Base-by-base conservation (phyloP, 2,329 filamentous ascomycete species). In the Exophiala aquamarina region DNA sequence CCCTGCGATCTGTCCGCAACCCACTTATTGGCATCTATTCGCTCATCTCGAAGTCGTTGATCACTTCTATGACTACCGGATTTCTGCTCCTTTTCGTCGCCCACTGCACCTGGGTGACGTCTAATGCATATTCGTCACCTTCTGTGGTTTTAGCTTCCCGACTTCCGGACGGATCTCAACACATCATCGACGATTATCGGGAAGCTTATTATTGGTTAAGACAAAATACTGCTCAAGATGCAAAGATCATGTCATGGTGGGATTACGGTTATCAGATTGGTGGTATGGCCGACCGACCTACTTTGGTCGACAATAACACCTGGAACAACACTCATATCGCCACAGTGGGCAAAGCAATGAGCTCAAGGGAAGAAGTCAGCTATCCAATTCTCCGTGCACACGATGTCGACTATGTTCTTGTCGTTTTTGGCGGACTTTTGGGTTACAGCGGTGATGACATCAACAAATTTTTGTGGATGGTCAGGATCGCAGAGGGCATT, bases 251-350 rank as follows among this genome's bases (percentile, higher is more conserved):
- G 92, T 93, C 91, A 1, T 98, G 93, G 93, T 98, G 93, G 93
- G 93, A 98, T 68, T 98, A 98, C 64, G 93, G 93, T 57, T 98
- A 98, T 75, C 93, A 98, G 73, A 98, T 98, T 69, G 93, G 93
- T 73, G 93, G 93, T 59, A 98, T 98, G 93, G 93, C 93, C 40
- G 93, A 98, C 69, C 83, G 93, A 44, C 93, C 93, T 26, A 98
- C 93, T 1, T 78, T 98, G 26, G 93, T 98, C 26, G 93, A 98
- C 76, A 98, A 98, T 78, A 98, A 98, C 75, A 98, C 93, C 2
- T 98, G 93, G 93, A 98, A 98, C 78, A 98, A 98, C 76, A 98
- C 93, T 6, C 93, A 98, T 69, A 98, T 98, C 71, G 93, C 93
- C 43, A 98, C 93, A 11, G 93, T 98, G 49, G 93, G 93, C 64